Base-by-base conservation (phyloP, 345 rosid species). In the Syzygium aromaticum region DNA sequence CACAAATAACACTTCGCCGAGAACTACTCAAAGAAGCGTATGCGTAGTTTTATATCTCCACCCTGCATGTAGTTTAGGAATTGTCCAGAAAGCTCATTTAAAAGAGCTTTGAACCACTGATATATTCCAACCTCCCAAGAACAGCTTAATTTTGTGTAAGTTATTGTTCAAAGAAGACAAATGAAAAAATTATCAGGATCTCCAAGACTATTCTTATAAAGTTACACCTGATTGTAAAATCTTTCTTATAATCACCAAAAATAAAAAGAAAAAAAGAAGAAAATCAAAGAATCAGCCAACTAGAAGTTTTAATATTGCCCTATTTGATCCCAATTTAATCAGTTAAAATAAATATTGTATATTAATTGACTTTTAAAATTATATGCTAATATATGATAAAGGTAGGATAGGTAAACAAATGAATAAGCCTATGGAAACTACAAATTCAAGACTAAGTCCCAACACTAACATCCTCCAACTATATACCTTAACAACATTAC, bases 31-130 rank as follows among this genome's bases (percentile, higher is more conserved):
- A 54, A 21, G 23, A 54, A 25, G 25, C 3, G 9, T 21, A 7
- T 21, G 57, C 85, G 53, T 11, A 98, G 98, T 88, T 94, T 92
- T 77, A 96, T 94, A 54, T 93, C 93, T 87, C 97, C 89, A 46
- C 88, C 82, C 22, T 96, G 92, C 91, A 94, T 89, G 90, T 94
- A 96, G 21, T 89, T 89, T 90, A 97, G 46, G 90, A 97, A 94
- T 92, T 97, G 99, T 43, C 94, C 92, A 3, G 98, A 98, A 87
- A 96, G 91, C 92, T 96, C 98, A 89, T 94, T 96, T 56, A 95
- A 84, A 46, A 95, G 96, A 54, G 94, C 93, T 86, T 97, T n/a
- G 97, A 46, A 97, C 97, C 49, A 92, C 92, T 23, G 97, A 94
- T 23, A 94, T 89, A 87, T 88, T 92, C 67, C 96, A 97, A 88